Conservation (phyloP, 805 yeast species). For the Debaryomyces tyrocola region DNA sequence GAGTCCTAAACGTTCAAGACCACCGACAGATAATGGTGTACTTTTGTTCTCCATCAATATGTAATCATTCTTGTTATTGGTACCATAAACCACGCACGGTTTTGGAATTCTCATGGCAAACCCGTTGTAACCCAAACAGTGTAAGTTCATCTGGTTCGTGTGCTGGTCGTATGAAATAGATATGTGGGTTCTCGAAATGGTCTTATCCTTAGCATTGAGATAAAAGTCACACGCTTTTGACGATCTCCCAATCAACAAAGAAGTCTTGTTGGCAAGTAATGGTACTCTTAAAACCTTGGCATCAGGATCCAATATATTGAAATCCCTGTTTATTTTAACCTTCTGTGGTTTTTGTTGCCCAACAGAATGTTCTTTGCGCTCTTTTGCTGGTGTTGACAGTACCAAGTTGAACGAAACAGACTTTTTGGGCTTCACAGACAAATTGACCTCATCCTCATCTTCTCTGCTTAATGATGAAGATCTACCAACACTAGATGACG, state of each 20-base stretch:
- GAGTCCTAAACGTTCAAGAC: constrained; percentile 7
- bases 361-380: background rate
- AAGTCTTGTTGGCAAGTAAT: constrained; percentile 37
- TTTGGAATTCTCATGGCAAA: constrained; percentile 64
- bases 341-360: background rate
- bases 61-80: constrained; percentile 20
- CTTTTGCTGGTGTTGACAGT: background rate
- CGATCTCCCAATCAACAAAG: constrained; percentile 64
- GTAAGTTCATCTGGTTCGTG: constrained; percentile 45
- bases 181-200: constrained; percentile 69
- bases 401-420: constrained; percentile 10
- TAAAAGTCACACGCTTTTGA: constrained; percentile 55
- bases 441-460: background rate
- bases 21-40: constrained; percentile 17
- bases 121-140: constrained; percentile 85
- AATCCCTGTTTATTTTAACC: constrained; percentile 30
- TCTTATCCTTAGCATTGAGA: constrained; percentile 49
- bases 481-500: constrained; percentile 50
- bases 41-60: constrained; percentile 22
- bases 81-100: constrained; percentile 31
- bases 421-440: constrained; percentile 6
- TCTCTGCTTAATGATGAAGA: constrained; percentile 39
- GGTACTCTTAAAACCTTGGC: constrained; percentile 34
- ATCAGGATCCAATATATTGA: constrained; percentile 36
- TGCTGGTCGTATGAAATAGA: constrained; percentile 40